Conservation (phyloP, 1,284 basidiomycete genomes). For the Trametes hirsuta region DNA sequence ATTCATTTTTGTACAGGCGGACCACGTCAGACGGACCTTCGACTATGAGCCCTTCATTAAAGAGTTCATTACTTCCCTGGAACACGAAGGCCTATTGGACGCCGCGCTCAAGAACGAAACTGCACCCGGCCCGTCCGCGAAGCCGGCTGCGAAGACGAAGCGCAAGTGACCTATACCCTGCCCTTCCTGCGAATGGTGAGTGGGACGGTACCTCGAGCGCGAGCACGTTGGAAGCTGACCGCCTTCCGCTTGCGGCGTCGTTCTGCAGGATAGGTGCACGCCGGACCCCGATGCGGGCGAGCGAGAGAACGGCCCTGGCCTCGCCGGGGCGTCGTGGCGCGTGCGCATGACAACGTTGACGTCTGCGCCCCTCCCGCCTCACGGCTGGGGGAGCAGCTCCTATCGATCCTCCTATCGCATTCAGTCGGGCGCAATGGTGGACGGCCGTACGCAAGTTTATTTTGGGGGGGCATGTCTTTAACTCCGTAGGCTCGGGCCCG, state of each 20-base stretch:
- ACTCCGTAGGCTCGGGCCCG: too few species aligned
- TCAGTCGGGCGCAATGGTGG: background rate
- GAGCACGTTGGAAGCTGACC: background rate
- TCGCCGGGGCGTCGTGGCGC: slow-evolving; percentile 1
- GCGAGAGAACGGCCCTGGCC: background rate
- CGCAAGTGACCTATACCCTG: background rate
- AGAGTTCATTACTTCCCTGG: slow-evolving; percentile 47
- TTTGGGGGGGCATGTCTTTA: too few species aligned
- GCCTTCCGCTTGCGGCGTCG: background rate
- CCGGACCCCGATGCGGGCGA: too few species aligned
- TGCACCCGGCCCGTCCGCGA: slow-evolving; percentile 3
- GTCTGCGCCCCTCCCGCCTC: background rate
- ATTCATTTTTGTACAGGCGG: slow-evolving; percentile 41
- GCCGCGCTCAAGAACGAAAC: slow-evolving; percentile 1
- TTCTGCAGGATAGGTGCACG: background rate
- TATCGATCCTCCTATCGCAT: background rate
- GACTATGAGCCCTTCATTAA: slow-evolving; percentile 64
- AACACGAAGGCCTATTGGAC: slow-evolving; percentile 51
- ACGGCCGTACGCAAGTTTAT: background rate
- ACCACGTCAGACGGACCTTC: slow-evolving; percentile 58
- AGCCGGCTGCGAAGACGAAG: slow-evolving; percentile 6
- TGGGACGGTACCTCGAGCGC: background rate
- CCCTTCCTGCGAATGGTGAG: background rate
- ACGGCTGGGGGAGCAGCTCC: background rate
- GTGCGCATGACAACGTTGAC: slow-evolving; percentile 1